Evolutionary conservation across 2,329 filamentous ascomycete genomes (phyloP).

Genomic region (Malbranchea zuffiana): DNA sequence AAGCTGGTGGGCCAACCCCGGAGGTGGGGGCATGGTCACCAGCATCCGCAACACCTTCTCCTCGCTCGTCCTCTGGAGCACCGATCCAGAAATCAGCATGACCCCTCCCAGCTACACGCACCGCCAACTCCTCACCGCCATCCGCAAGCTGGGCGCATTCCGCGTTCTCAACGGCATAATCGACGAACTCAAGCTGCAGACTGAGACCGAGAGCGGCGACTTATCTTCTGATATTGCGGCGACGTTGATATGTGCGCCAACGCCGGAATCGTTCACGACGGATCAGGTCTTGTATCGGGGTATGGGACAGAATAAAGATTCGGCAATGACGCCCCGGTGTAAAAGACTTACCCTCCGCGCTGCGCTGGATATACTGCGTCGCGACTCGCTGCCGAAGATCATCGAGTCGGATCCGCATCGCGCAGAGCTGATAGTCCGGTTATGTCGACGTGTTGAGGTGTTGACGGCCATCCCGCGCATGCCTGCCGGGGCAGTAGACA

Average conservation of each 20-base stretch:
- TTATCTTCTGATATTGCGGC: slow-evolving; percentile 36
- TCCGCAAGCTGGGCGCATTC: slow-evolving; percentile 33
- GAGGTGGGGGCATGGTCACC: slow-evolving; percentile 36
- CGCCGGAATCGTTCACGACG: slow-evolving; percentile 30
- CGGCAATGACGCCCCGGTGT: slow-evolving; percentile 22
- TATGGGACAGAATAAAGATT: slow-evolving; percentile 25
- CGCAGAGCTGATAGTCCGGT: slow-evolving; percentile 36
- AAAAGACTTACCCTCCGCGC: slow-evolving; percentile 33
- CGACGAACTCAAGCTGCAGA: slow-evolving; percentile 35
- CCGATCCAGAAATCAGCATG: slow-evolving; percentile 40
- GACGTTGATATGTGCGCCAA: slow-evolving; percentile 33
- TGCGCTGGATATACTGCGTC: slow-evolving; percentile 26
- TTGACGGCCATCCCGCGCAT: slow-evolving; percentile 27
- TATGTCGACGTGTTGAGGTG: slow-evolving; percentile 35
- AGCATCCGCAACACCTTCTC: slow-evolving; percentile 42
- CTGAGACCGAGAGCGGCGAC: slow-evolving; percentile 30
- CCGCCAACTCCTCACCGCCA: slow-evolving; percentile 38
- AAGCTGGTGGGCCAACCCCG: slow-evolving; percentile 39
- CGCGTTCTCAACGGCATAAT: slow-evolving; percentile 30
- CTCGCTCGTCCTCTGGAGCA: slow-evolving; percentile 44
- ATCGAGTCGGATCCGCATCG: slow-evolving; percentile 36
- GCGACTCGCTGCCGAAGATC: slow-evolving; percentile 30
- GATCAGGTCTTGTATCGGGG: slow-evolving; percentile 30
- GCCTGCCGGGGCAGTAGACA: slow-evolving; percentile 23
- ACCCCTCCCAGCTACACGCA: slow-evolving; percentile 47